phyloP scores from a whole-genome alignment of 345 rosid species.

The Murraya paniculata region DNA sequence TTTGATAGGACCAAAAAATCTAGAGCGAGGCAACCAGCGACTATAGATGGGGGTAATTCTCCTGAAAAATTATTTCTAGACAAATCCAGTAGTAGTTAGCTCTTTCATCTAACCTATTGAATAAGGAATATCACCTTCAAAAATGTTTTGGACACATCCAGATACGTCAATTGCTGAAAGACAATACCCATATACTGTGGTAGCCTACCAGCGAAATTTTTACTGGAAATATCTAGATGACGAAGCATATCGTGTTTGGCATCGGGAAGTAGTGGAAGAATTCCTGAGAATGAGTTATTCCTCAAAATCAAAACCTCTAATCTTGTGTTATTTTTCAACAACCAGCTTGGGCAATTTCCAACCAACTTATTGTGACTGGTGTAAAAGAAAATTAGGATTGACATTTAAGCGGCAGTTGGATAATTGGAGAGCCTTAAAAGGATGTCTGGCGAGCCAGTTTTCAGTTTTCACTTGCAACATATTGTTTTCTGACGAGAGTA shows the following conservation, averaged over 20 bases:
- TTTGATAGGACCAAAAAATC: fast-evolving
- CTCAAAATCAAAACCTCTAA: not conserved
- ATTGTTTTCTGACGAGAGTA: not conserved
- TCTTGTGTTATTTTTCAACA: not conserved
- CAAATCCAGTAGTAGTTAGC: not conserved
- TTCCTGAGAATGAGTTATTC: not conserved
- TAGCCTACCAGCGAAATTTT: not conserved
- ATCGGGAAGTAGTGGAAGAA: not conserved
- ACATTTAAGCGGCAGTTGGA: not conserved
- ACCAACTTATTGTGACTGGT: not conserved
- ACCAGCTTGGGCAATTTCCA: not conserved
- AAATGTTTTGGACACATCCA: not conserved
- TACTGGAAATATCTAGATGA: not conserved
- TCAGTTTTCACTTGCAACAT: not conserved
- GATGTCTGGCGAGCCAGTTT: not conserved
- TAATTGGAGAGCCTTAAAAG: not conserved
- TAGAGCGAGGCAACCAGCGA: not conserved
- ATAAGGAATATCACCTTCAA: not conserved
- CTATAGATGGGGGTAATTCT: not conserved
- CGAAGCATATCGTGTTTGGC: not conserved
- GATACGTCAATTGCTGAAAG: not conserved
- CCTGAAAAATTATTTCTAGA: not conserved
- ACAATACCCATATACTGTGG: not conserved
- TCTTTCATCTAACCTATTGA: not conserved
- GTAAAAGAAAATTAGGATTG: not conserved